Base-by-base conservation (phyloP, 768 basidiomycete species). In the Tricholoma matsutake region DNA sequence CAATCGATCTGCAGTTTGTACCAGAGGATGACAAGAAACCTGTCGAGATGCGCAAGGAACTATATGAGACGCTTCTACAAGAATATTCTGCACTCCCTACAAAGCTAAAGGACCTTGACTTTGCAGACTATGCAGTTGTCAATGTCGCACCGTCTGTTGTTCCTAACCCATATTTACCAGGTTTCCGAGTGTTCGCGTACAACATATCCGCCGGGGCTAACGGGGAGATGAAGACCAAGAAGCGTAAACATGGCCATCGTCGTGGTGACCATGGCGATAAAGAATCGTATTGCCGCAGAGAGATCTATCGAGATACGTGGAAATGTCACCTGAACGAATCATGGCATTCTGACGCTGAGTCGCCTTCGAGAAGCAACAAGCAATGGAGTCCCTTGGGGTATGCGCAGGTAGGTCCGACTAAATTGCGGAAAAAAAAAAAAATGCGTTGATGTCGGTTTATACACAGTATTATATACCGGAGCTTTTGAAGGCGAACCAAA, bases 131-230 rank as follows among this genome's bases (percentile, higher is more conserved):
- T 67, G 85, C 84, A 3, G 86, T 91, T 35, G 82, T 94, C 63
- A 94, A 92, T 69, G 89, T 93, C 28, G 82, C 83, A 35, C 91
- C 94, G 4, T 84, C 91, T 34, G 85, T 94, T 20, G 89, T 95
- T 58, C 93, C 94, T n/a, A 92, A 92, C 60, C 87, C 87, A 16
- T 97, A 91, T 75, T 73, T 91, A 53, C 92, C 95, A 3, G 82
- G 87, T 14, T 86, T 95, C 67, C 78, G 94, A 65, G 80, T 95
- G 11, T 96, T 86, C 75, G 79, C 85, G 65, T 96, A 94, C 80
- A 96, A 96, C 70, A 77, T 83, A 22, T 86, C 87, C 1, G 83
- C 75, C 47, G 65, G 49, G 9, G 56, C 63, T 37, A 51, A 58
- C 6, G 59, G 25, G 34, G 45, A 56, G 56, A 64, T 62, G 66